Evolutionary conservation across 352 stramenopile genomes (phyloP).

Genomic region (Phytophthora megakarya): DNA sequence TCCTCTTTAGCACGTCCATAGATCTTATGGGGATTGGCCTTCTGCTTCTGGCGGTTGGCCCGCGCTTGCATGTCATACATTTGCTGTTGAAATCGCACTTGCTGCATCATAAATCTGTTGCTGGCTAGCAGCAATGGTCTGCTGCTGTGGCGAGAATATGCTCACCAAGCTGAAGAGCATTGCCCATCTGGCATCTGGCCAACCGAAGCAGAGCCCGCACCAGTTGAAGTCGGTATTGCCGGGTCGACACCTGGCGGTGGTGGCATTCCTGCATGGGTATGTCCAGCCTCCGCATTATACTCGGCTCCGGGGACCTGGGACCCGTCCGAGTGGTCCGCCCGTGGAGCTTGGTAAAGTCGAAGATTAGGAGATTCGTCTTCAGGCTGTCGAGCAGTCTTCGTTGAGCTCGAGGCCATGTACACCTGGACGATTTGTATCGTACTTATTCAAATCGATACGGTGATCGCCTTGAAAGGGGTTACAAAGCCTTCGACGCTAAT

Average conservation of each 20-base stretch:
- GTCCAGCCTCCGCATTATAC: background rate
- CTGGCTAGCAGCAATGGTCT: conserved; percentile 6
- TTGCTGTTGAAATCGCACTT: conserved; percentile 9
- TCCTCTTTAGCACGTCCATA: too few relatives aligned
- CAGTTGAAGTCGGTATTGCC: too few relatives aligned
- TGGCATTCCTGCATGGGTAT: background rate
- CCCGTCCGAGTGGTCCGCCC: background rate
- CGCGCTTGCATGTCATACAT: conserved; percentile 17
- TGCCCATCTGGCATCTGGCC: too few relatives aligned
- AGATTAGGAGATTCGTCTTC: conserved; percentile 13
- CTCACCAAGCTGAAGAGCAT: background rate
- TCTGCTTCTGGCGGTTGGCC: conserved; percentile 8
- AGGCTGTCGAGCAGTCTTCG: background rate
- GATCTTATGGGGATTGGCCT: conserved; percentile 2
- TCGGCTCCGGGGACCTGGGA: background rate
- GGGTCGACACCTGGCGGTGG: too few relatives aligned
- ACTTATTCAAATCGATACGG: conserved; percentile 7
- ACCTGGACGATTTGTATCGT: conserved; percentile 1
- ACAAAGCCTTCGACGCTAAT: too few relatives aligned
- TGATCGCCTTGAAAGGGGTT: too few relatives aligned
- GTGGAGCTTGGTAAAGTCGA: conserved; percentile 4
- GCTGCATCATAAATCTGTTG: conserved; percentile 16
- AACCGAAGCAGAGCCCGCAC: too few relatives aligned
- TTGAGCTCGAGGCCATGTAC: conserved; percentile 10
- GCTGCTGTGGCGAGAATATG: conserved; percentile 5